phyloP scores from a whole-genome alignment of 345 rosid species.

The Brassica nigra region DNA sequence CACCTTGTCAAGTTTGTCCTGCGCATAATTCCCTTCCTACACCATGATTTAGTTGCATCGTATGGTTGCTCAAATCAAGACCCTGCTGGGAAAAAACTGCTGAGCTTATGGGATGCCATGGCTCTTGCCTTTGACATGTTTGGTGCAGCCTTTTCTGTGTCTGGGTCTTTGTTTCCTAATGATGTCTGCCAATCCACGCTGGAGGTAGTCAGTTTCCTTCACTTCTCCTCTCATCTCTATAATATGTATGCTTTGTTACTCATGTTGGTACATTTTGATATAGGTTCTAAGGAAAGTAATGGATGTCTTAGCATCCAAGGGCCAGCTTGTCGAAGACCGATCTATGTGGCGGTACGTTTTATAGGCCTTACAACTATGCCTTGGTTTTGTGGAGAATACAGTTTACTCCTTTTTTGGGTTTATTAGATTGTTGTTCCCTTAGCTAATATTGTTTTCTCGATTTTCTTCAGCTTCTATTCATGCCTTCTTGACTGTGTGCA shows the following conservation, averaged over 20 bases:
- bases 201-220: constrained; percentile 49
- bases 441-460: background rate
- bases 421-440: constrained; percentile 7
- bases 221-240: constrained; percentile 24
- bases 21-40: constrained; percentile 46
- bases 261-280: constrained; percentile 25
- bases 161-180: constrained; percentile 56
- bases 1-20: constrained; percentile 71
- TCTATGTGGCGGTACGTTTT: constrained; percentile 62
- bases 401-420: constrained; percentile 3
- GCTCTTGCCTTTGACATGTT: constrained; percentile 63
- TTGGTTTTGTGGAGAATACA: constrained; percentile 2
- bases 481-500: constrained; percentile 82
- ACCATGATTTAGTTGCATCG: constrained; percentile 43
- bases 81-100: constrained; percentile 47
- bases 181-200: constrained; percentile 66
- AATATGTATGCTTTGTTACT: constrained; percentile 16
- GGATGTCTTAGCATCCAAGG: constrained; percentile 68
- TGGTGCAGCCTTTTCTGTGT: constrained; percentile 58
- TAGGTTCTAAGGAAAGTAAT: constrained; percentile 82
- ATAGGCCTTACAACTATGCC: constrained; percentile 11
- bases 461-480: constrained; percentile 66
- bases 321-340: constrained; percentile 59
- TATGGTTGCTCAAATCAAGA: constrained; percentile 43
- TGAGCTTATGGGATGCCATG: constrained; percentile 66